Base-by-base conservation (phyloP, 228 moss, liverwort and hornwort genomes). In the Sphagnum magellanicum region DNA sequence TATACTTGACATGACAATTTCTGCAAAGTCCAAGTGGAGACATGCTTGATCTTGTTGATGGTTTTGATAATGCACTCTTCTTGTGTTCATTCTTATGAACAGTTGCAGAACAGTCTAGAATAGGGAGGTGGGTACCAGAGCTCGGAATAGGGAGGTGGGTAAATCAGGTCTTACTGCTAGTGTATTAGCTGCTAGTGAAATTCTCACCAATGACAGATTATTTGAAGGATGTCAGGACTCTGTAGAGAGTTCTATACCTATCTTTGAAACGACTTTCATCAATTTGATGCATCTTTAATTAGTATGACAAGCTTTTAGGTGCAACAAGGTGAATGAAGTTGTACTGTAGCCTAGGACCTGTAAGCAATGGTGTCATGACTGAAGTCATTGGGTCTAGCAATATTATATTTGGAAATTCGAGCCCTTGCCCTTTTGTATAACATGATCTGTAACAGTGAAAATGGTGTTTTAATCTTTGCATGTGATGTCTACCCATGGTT, bases 51-150 rank as follows among this genome's bases (percentile, higher is more conserved):
- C 8, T 12, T 8, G 12, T 55, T 1, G 55, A 8, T 12, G 12
- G 55, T 3, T 55, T 12, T 55, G 12, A 55, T 12, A 55, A 12
- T 8, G 8, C 55, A 55, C 2, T 8, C 3, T 55, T 55, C 55
- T 55, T 8, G 8, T 55, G 55, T 12, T 55, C 55, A 4, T 8
- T 12, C 8, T 55, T 16, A 49, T 13, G 1, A 52, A 0, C 1
- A 78, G 76, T 68, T n/a, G 65, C 73, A 12, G 71, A 70, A 59
- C 71, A 71, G 8, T 59, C 5, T 0, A 84, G 76, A 51, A 78
- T 81, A 50, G 76, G 67, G 65, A 81, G 66, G 49, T 81, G 71
- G 81, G 75, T 84, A 78, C 75, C 71, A 13, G 64, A 84, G 48
- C 64, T n/a, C n/a, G n/a, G 76, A 51, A 78, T 81, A 50, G 76